These are phyloP conservation scores for Fusarium papillatum DNA, from an alignment of 2,329 filamentous ascomycete species.

Conservation along the genomic window DNA sequence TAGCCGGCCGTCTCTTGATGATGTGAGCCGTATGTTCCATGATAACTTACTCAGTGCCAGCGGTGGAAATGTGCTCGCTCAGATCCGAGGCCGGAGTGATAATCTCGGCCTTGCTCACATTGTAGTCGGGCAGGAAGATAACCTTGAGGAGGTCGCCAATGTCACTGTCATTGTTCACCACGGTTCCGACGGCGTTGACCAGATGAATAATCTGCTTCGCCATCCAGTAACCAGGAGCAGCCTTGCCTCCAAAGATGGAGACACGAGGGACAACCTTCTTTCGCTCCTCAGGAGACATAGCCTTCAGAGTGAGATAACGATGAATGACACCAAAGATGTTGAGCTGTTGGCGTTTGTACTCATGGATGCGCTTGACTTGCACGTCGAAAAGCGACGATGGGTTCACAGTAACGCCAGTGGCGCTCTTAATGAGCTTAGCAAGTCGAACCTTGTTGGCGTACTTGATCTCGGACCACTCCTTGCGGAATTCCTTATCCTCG, in stretches of 20 bases:
- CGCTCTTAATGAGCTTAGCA: slow-evolving; percentile 90
- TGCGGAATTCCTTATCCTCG: slow-evolving; percentile 91
- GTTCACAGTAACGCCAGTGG: slow-evolving; percentile 86
- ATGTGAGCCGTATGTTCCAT: background rate
- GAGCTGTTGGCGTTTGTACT: slow-evolving; percentile 99
- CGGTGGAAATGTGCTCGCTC: slow-evolving; percentile 98
- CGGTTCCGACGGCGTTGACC: slow-evolving; percentile 89
- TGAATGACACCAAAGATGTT: slow-evolving; percentile 99
- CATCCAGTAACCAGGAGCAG: slow-evolving; percentile 99
- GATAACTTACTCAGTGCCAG: slow-evolving; percentile 83
- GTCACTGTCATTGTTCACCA: slow-evolving; percentile 93
- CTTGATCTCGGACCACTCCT: slow-evolving; percentile 97
- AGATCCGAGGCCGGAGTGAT: slow-evolving; percentile 95
- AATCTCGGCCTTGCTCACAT: slow-evolving; percentile 99
- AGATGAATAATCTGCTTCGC: slow-evolving; percentile 99
- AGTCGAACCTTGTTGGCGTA: slow-evolving; percentile 94
- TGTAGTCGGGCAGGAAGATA: slow-evolving; percentile 98
- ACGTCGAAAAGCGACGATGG: slow-evolving; percentile 93
- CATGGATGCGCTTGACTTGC: slow-evolving; percentile 98
- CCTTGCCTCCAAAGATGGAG: slow-evolving; percentile 97
- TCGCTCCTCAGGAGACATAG: slow-evolving; percentile 83
- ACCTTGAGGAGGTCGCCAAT: slow-evolving; percentile 97
- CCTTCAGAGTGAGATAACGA: slow-evolving; percentile 91
- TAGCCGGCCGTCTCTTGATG: background rate
- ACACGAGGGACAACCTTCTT: slow-evolving; percentile 92